Percentiles rank a stretch among this genome's conserved stretches.
These are phyloP conservation scores for Pestalotiopsis sp. DNA, from an alignment of 2,329 filamentous ascomycete species.

Conservation along the genomic window DNA sequence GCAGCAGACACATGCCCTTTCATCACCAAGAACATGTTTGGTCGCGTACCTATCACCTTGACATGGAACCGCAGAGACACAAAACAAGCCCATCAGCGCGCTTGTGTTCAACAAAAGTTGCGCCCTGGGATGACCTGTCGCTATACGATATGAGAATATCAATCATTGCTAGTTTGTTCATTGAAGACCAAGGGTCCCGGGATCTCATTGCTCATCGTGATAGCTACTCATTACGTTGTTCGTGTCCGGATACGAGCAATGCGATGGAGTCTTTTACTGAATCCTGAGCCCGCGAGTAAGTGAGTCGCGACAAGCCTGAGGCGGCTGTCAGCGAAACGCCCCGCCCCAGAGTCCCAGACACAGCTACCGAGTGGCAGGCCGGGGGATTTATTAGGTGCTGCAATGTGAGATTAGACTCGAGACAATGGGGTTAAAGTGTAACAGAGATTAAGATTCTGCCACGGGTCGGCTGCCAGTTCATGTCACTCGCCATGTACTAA, in stretches of 20 bases:
- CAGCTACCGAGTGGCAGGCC: not conserved
- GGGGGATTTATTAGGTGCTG: not conserved
- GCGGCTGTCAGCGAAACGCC: not conserved
- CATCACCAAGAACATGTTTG: not conserved
- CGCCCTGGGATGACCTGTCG: not conserved
- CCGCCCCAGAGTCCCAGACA: not conserved
- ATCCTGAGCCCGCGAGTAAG: not conserved
- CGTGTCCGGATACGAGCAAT: not conserved
- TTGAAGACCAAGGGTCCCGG: not conserved
- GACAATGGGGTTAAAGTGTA: not conserved
- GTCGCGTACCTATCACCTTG: not conserved
- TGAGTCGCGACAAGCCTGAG: not conserved
- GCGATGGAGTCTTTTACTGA: not conserved
- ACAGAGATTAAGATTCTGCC: not conserved
- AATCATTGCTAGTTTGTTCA: not conserved
- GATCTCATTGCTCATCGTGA: not conserved
- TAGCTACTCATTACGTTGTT: not conserved
- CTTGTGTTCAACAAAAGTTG: not conserved
- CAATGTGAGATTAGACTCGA: not conserved
- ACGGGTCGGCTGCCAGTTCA: not conserved
- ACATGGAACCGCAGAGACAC: not conserved
- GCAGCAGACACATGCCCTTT: not conserved
- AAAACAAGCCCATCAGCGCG: not conserved
- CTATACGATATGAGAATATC: not conserved
- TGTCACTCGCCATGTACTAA: not conserved